phyloP scores from a whole-genome alignment of 2,329 filamentous ascomycete species.

The Helotiales sp. region DNA sequence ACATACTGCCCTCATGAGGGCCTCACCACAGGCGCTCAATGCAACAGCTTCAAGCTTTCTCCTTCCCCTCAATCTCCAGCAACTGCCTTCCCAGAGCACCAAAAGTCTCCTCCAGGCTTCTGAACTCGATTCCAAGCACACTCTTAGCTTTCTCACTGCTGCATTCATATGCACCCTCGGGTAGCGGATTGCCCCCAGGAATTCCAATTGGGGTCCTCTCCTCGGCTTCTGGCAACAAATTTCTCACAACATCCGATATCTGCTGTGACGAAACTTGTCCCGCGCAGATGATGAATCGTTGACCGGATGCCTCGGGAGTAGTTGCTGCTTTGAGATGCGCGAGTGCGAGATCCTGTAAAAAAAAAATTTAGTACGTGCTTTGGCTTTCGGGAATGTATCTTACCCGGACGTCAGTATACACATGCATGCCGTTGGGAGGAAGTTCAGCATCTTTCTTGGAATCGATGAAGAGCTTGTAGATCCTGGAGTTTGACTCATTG shows the following conservation, averaged over 20 bases:
- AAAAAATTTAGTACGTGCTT: neutral
- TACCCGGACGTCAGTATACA: slow-evolving; percentile 55
- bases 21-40: too few relatives aligned
- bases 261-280: slow-evolving; percentile 64
- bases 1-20: too few relatives aligned
- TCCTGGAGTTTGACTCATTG: slow-evolving; percentile 71
- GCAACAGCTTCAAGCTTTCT: neutral
- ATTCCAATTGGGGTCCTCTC: slow-evolving; percentile 52
- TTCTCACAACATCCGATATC: slow-evolving; percentile 58
- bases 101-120: slow-evolving; percentile 34
- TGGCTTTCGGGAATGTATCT: neutral
- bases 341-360: slow-evolving; percentile 63
- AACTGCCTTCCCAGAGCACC: slow-evolving; percentile 37
- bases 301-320: slow-evolving; percentile 59
- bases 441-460: slow-evolving; percentile 57
- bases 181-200: slow-evolving; percentile 27
- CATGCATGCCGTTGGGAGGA: slow-evolving; percentile 47
- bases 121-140: slow-evolving; percentile 28
- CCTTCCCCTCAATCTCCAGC: slow-evolving; percentile 27
- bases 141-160: slow-evolving; percentile 26
- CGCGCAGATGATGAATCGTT: slow-evolving; percentile 66
- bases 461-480: slow-evolving; percentile 57
- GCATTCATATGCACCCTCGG: slow-evolving; percentile 20
- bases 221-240: slow-evolving; percentile 56
- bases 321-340: slow-evolving; percentile 64